Conservation (phyloP, 352 stramenopile genomes). For the Globisporangium nagaii region DNA sequence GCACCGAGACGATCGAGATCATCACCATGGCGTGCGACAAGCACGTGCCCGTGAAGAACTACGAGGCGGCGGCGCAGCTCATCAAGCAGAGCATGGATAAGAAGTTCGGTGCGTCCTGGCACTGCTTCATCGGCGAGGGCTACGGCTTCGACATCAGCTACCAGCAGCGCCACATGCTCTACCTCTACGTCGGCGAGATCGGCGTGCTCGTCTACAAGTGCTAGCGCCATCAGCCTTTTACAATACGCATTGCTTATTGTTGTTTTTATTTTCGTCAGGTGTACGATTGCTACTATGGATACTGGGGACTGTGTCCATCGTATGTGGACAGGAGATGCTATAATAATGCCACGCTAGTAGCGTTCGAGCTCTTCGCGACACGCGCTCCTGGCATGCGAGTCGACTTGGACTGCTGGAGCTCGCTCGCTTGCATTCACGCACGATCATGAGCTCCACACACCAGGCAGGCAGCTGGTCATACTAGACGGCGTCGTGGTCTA, state of each 20-base stretch:
- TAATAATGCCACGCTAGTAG: too few species aligned
- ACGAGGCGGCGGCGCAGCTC: slow-evolving; percentile 87
- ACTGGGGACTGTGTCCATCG: too few species aligned
- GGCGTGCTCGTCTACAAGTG: slow-evolving; percentile 96
- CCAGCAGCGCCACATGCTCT: slow-evolving; percentile 94
- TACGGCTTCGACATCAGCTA: slow-evolving; percentile 97
- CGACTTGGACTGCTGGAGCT: neutral
- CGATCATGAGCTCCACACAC: too few species aligned
- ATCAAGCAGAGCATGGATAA: slow-evolving; percentile 98
- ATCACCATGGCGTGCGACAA: slow-evolving; percentile 97
- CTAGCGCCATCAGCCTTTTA: too few species aligned
- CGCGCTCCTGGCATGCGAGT: too few species aligned
- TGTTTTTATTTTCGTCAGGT: too few species aligned
- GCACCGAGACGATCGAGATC: slow-evolving; percentile 93
- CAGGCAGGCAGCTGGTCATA: neutral
- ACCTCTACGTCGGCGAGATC: slow-evolving; percentile 92
- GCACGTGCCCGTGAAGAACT: slow-evolving; percentile 91
- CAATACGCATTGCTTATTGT: too few species aligned
- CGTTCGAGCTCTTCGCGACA: too few species aligned
- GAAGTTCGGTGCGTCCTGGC: slow-evolving; percentile 95
- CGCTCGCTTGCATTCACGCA: too few species aligned
- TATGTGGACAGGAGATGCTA: too few species aligned
- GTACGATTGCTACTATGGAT: too few species aligned
- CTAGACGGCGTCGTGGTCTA: neutral
- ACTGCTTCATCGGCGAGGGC: slow-evolving; percentile 94